These are phyloP conservation scores for Podila horticola DNA, from an alignment of 192 early-diverging fungal genomes.

Conservation along the genomic window DNA sequence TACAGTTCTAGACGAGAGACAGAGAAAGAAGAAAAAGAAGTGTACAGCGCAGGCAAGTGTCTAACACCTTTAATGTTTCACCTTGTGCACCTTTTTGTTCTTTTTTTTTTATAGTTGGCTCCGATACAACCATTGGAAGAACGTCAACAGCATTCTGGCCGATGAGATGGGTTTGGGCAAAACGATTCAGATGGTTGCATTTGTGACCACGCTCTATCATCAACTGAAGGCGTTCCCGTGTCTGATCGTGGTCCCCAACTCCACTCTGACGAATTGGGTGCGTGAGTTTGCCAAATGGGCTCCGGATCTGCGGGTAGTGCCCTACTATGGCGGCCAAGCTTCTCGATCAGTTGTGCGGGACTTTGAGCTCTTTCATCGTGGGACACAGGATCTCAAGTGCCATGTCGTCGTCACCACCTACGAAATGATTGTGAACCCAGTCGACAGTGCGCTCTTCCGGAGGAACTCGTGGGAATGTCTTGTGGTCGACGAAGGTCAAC, in stretches of 20 bases:
- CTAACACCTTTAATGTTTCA: too few relatives aligned
- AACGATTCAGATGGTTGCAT: slow-evolving; percentile 77
- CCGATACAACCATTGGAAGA: slow-evolving; percentile 70
- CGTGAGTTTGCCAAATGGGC: slow-evolving; percentile 81
- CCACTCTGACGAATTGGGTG: slow-evolving; percentile 73
- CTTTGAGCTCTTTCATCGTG: slow-evolving; percentile 60
- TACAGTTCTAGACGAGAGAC: not conserved
- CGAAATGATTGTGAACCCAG: slow-evolving; percentile 61
- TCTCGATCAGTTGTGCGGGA: slow-evolving; percentile 61
- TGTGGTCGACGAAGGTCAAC: slow-evolving; percentile 82
- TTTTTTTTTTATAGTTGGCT: slow-evolving; percentile 64
- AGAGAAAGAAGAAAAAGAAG: too few relatives aligned
- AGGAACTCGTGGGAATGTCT: slow-evolving; percentile 67
- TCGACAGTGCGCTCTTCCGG: slow-evolving; percentile 57
- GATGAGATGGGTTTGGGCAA: slow-evolving; percentile 86
- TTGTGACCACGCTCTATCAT: slow-evolving; percentile 59
- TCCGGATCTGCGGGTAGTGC: slow-evolving; percentile 64
- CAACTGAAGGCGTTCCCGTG: slow-evolving; percentile 66
- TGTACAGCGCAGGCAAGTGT: too few relatives aligned
- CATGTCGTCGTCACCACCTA: slow-evolving; percentile 79
- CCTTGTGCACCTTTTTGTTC: not conserved
- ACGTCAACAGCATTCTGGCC: slow-evolving; percentile 70
- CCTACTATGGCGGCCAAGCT: slow-evolving; percentile 61
- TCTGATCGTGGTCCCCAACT: slow-evolving; percentile 73
- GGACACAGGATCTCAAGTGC: slow-evolving; percentile 56